Evolutionary conservation across 441 rosid genomes (phyloP), one percentile per base, ranked within the genome.

Genomic region (Isatis lusitanica): DNA sequence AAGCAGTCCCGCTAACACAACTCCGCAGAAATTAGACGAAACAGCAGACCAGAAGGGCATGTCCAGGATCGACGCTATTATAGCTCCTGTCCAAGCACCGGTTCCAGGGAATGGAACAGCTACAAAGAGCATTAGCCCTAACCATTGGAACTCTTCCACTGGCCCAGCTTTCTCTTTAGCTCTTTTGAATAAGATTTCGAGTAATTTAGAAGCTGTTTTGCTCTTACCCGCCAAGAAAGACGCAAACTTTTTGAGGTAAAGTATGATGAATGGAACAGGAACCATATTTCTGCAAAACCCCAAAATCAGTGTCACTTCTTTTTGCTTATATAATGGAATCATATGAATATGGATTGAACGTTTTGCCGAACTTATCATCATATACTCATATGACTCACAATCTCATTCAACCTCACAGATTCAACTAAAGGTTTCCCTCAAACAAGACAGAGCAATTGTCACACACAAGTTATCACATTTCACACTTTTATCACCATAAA

Each of bases 31-130:
- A 81, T 91, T 90, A 42, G 98, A 91, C 4, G 96, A 81, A 16
- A 91, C 72, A 53, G 90, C 94, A 16, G 85, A 35, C 97, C 95
- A 94, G 69, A 91, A 94, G 12, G 97, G 93, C 95, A 94, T 91
- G 79, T 88, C 92, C 56, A 94, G 97, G 71, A 91, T 75, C 3
- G 98, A 86, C 71, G 97, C 96, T 62, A 94, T 83, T 64, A 86
- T 83, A 66, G 97, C 98, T 48, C 98, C 97, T 0, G 97, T 93
- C 98, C 98, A 91, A 18, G 94, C 94, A 71, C 98, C 98, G 0
- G 98, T 91, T 68, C 97, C 96, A 72, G 97, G 96, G 74, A 94
- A 94, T 26, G 95, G 98, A 76, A 94, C 97, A 16, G 98, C 92
- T 75, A 94, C 96, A 66, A 94, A 91, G 30, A 94, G 97, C 98